phyloP scores from a whole-genome alignment of 1,139 yeast genomes.

The Geotrichum australiense region DNA sequence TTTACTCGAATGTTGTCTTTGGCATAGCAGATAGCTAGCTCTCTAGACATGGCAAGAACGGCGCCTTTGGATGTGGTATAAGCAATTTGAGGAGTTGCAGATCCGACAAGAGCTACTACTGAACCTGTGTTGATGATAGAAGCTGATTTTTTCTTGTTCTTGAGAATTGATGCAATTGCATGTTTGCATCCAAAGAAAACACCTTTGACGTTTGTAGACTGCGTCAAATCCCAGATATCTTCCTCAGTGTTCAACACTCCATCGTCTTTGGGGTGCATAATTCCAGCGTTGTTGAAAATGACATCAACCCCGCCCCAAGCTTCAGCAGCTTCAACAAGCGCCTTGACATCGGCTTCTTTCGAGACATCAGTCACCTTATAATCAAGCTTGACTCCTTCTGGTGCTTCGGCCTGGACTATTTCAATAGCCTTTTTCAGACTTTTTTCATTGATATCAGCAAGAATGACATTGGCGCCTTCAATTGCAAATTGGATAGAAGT shows the following conservation, averaged over 20 bases:
- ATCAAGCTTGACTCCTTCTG: conserved; percentile 24
- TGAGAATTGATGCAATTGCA: conserved; percentile 45
- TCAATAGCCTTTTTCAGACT: conserved; percentile 29
- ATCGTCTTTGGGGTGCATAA: conserved; percentile 64
- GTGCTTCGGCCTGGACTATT: conserved; percentile 24
- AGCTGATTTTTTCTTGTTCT: conserved; percentile 41
- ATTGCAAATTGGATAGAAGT: conserved; percentile 34
- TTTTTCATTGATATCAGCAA: conserved; percentile 48
- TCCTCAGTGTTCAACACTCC: conserved; percentile 37
- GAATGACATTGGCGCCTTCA: conserved; percentile 47
- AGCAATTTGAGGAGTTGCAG: conserved; percentile 35
- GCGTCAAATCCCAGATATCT: conserved; percentile 44
- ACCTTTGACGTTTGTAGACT: conserved; percentile 49
- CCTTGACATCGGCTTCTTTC: conserved; percentile 33
- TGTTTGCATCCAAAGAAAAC: conserved; percentile 53
- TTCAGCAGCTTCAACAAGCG: conserved; percentile 32
- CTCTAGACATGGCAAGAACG: conserved; percentile 44
- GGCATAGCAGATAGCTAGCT: conserved; percentile 63
- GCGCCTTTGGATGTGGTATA: conserved; percentile 40
- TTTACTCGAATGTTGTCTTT: conserved; percentile 61
- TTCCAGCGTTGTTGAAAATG: conserved; percentile 68
- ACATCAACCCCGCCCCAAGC: conserved; percentile 53
- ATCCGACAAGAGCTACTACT: conserved; percentile 49
- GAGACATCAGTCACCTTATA: conserved; percentile 31
- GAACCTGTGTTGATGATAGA: conserved; percentile 56